phyloP scores from a whole-genome alignment of 2,329 filamentous ascomycete species.

The Claviceps cyperi region DNA sequence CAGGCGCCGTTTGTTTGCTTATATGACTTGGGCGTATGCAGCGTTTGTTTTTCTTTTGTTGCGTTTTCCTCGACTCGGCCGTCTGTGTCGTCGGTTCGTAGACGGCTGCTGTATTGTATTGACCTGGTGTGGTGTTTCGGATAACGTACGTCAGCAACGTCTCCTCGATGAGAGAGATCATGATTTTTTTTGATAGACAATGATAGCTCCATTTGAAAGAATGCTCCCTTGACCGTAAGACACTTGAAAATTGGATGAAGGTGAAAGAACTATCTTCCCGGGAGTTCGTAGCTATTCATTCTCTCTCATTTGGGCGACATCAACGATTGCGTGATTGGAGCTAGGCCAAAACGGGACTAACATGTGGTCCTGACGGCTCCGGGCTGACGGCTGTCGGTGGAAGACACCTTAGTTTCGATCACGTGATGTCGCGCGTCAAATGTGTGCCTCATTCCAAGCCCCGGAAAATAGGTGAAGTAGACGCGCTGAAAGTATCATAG shows the following conservation, averaged over 20 bases:
- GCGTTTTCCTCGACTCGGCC: not conserved
- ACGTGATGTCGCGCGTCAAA: conserved; percentile 2
- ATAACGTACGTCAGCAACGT: not conserved
- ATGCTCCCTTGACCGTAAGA: conserved; percentile 1
- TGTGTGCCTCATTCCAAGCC: not conserved
- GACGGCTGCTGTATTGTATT: not conserved
- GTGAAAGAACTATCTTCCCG: conserved; percentile 8
- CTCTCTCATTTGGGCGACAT: conserved; percentile 9
- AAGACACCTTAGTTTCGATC: not conserved
- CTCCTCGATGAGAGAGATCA: conserved; percentile 5
- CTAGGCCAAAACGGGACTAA: conserved; percentile 13
- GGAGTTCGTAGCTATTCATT: conserved; percentile 9
- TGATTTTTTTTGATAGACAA: conserved; percentile 9
- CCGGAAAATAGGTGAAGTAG: no score
- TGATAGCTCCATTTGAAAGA: conserved; percentile 8
- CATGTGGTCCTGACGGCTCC: not conserved
- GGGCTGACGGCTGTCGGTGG: no score
- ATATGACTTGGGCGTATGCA: conserved; percentile 1
- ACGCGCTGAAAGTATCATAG: no score
- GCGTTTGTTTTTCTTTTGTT: conserved; percentile 2
- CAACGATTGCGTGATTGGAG: conserved; percentile 19
- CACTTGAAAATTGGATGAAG: conserved; percentile 9
- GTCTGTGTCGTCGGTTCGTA: not conserved
- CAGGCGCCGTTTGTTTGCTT: not conserved
- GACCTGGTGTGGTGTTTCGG: not conserved